Evolutionary conservation across 768 basidiomycete genomes (phyloP).

Genomic region (Amanita brunnescens): DNA sequence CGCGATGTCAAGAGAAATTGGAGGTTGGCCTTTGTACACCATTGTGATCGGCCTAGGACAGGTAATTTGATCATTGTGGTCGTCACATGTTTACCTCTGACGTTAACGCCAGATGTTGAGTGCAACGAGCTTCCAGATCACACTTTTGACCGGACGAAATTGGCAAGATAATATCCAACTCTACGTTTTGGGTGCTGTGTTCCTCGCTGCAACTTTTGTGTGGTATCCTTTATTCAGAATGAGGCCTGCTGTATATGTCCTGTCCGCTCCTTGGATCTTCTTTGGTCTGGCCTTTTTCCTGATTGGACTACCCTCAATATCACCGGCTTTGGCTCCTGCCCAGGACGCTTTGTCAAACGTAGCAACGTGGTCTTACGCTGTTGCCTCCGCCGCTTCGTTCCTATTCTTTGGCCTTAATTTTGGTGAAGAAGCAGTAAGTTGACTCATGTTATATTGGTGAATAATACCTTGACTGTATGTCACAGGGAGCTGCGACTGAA

Average conservation of each 20-base stretch:
- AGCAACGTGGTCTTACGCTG: conserved; percentile 87
- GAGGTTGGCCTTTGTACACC: conserved; percentile 87
- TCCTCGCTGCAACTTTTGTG: conserved; percentile 74
- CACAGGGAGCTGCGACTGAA: conserved; percentile 85
- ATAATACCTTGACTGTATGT: not conserved
- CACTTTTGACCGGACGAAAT: conserved; percentile 79
- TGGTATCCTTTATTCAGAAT: conserved; percentile 90
- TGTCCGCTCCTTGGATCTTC: conserved; percentile 86
- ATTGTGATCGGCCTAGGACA: conserved; percentile 83
- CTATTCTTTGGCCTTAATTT: conserved; percentile 94
- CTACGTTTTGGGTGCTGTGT: conserved; percentile 86
- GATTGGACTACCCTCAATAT: conserved; percentile 79
- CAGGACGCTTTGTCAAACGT: conserved; percentile 64
- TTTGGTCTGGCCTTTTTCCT: conserved; percentile 87
- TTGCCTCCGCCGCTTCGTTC: conserved; percentile 91
- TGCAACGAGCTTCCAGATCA: conserved; percentile 93
- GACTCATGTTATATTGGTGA: conserved; percentile 5
- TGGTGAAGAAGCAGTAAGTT: conserved; percentile 84
- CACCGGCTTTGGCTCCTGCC: conserved; percentile 44
- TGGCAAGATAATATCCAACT: conserved; percentile 74
- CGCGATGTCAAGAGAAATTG: conserved; percentile 68
- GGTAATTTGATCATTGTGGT: conserved; percentile 24
- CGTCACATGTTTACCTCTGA: conserved; percentile 2
- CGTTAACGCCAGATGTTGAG: conserved; percentile 55
- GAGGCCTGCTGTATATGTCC: conserved; percentile 81